phyloP scores from a whole-genome alignment of 139 green algal genomes.

The Tetradesmus obliquus region DNA sequence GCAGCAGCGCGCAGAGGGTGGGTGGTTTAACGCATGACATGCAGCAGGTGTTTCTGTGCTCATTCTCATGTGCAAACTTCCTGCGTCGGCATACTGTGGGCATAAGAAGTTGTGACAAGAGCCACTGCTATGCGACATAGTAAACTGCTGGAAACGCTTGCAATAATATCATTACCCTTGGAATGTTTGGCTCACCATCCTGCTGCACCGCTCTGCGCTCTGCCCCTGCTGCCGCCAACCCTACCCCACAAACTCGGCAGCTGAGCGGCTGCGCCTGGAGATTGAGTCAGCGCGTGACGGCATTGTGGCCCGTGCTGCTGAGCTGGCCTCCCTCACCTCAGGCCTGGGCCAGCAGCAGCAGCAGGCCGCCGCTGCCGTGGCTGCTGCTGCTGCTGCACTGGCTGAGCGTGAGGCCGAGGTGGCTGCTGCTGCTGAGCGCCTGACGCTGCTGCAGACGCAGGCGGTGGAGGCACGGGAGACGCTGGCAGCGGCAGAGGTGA shows the following conservation, averaged over 20 bases:
- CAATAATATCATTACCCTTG: not conserved
- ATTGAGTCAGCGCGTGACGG: not conserved
- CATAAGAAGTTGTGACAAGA: not conserved
- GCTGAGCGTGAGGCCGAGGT: not conserved
- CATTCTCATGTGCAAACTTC: no score
- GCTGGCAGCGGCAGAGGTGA: not conserved
- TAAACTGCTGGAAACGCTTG: no score
- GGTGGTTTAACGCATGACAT: not conserved
- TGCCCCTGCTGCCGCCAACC: not conserved
- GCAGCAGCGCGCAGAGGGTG: slow-evolving; percentile 1
- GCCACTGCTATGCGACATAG: not conserved
- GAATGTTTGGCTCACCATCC: not conserved
- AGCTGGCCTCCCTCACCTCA: not conserved
- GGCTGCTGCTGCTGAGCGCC: not conserved
- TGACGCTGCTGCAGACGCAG: not conserved
- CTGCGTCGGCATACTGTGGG: not conserved
- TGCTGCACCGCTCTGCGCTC: not conserved
- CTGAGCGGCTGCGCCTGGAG: not conserved
- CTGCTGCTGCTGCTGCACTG: not conserved
- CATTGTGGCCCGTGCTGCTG: not conserved
- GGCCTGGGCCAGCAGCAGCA: not conserved
- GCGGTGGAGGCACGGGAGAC: not conserved
- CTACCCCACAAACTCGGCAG: not conserved
- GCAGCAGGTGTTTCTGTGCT: not conserved
- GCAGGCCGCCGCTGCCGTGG: not conserved